Percentiles rank a stretch among this genome's conserved stretches.
These are phyloP conservation scores for Fusarium pseudocircinatum DNA, from an alignment of 2,329 filamentous ascomycete species.

Conservation along the genomic window DNA sequence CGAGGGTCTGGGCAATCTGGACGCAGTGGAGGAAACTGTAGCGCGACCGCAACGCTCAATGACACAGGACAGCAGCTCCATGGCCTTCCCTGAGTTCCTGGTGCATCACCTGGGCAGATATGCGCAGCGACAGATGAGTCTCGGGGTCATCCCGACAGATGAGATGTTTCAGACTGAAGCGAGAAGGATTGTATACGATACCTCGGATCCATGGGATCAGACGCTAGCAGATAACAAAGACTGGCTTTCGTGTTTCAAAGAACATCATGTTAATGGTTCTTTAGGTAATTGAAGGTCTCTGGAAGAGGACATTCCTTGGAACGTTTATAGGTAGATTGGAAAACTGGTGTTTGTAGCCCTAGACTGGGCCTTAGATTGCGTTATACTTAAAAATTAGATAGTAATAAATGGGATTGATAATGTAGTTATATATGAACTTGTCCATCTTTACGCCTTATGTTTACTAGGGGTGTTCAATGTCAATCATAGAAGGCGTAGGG, in stretches of 20 bases:
- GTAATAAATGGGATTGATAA: not conserved
- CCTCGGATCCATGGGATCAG: slow-evolving; percentile 40
- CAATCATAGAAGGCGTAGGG: not conserved
- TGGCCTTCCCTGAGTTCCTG: slow-evolving; percentile 30
- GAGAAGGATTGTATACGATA: slow-evolving; percentile 39
- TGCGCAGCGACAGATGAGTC: slow-evolving; percentile 35
- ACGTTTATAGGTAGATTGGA: no score
- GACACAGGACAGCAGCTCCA: not conserved
- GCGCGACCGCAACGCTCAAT: not conserved
- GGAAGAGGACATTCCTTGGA: not conserved
- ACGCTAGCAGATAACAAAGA: slow-evolving; percentile 44
- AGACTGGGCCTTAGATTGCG: not conserved
- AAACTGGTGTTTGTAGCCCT: not conserved
- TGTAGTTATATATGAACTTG: not conserved
- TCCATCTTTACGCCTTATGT: not conserved
- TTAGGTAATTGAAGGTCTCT: not conserved
- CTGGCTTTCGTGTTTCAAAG: slow-evolving; percentile 42
- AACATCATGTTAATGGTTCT: not conserved
- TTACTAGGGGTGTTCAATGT: not conserved
- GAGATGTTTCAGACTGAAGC: slow-evolving; percentile 43
- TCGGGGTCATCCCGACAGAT: slow-evolving; percentile 37
- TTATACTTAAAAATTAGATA: not conserved
- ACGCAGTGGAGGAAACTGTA: not conserved
- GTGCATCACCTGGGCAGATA: slow-evolving; percentile 34
- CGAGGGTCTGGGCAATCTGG: not conserved